These are phyloP conservation scores for Eucalyptus dawsonii DNA, from an alignment of 345 rosid species.

Conservation along the genomic window DNA sequence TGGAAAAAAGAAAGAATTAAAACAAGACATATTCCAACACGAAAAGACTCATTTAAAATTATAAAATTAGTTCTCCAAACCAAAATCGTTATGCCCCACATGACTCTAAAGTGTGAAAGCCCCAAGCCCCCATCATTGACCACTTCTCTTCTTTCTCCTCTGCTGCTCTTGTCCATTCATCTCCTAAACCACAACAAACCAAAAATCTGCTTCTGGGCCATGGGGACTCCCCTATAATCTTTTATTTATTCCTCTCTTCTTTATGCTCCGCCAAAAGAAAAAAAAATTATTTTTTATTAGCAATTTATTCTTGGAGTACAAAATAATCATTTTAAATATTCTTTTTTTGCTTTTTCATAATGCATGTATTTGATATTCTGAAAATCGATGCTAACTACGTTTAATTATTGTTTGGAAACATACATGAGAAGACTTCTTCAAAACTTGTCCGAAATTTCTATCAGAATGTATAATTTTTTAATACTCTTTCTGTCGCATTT, in stretches of 20 bases:
- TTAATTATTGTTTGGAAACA: not conserved
- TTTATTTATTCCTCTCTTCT: not conserved
- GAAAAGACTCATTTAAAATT: not conserved
- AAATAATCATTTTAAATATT: not conserved
- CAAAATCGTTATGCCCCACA: not conserved
- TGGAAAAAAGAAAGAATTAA: too few species aligned
- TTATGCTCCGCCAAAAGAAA: not conserved
- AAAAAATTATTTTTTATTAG: not conserved
- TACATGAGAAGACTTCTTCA: not conserved
- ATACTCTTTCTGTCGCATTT: not conserved
- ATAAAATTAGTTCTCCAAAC: not conserved
- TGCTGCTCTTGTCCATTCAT: conserved; percentile 12
- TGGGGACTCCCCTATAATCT: not conserved
- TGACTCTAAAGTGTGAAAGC: not conserved
- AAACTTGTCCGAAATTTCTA: not conserved
- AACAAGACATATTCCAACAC: not conserved
- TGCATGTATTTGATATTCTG: not conserved
- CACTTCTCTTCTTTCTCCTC: not conserved
- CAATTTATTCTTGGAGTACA: not conserved
- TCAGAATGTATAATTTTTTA: fast-evolving
- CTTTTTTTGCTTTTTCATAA: not conserved
- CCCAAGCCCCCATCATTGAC: not conserved
- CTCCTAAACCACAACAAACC: conserved; percentile 31
- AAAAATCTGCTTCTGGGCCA: conserved; percentile 2
- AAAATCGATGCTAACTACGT: not conserved